Percentiles rank a stretch among this genome's conserved stretches.
Evolutionary conservation across 208 protist species (phyloP).

Genomic region (Leishmania lainsoni): DNA sequence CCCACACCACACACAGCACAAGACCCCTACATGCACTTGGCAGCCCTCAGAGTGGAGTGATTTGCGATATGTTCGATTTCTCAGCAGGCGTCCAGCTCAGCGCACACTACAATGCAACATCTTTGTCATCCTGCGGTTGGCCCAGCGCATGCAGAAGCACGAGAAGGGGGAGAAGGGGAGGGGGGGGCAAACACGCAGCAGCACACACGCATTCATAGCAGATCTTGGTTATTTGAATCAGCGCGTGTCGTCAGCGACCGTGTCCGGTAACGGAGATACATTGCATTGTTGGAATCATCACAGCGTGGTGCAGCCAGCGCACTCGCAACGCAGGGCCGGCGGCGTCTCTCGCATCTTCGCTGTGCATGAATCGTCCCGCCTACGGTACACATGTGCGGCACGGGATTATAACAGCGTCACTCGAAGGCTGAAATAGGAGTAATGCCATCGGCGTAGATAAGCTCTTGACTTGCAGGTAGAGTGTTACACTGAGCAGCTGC

Average conservation of each 20-base stretch:
- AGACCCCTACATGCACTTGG: not conserved
- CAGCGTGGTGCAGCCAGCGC: not conserved
- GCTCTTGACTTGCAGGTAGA: not conserved
- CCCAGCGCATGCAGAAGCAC: not conserved
- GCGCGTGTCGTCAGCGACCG: constrained; percentile 64
- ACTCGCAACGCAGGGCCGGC: not conserved
- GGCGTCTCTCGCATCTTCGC: constrained; percentile 29
- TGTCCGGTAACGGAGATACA: constrained; percentile 54
- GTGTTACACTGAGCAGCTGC: rapidly evolving
- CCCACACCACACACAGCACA: not conserved
- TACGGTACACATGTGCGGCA: constrained; percentile 24
- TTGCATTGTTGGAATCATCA: constrained; percentile 18
- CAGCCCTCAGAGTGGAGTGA: constrained; percentile 34
- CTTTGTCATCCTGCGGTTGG: constrained; percentile 20
- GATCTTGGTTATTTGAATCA: constrained; percentile 79
- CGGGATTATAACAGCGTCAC: constrained; percentile 50
- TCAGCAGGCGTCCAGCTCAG: constrained; percentile 35
- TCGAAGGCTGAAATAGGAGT: not conserved
- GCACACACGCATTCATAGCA: constrained; percentile 54
- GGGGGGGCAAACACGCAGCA: too few relatives aligned
- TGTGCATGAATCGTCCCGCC: constrained; percentile 56
- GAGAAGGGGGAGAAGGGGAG: not conserved
- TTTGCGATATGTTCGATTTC: constrained; percentile 41
- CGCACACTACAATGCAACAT: constrained; percentile 33
- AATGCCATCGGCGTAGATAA: not conserved